Evolutionary conservation across 345 rosid genomes (phyloP).

Genomic region (Salix brachista): DNA sequence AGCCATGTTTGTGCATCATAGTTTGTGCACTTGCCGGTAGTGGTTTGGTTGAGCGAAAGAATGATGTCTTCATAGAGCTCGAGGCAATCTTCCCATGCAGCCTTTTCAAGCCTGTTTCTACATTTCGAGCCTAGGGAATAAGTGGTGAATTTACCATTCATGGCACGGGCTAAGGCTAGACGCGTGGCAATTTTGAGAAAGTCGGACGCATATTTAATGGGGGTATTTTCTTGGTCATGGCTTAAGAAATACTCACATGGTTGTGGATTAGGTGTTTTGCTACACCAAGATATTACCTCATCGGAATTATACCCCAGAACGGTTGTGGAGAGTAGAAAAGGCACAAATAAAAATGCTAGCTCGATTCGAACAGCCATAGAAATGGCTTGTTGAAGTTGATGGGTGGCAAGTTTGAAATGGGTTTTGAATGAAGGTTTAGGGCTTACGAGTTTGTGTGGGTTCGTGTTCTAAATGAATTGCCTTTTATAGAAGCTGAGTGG

Average conservation of each 20-base stretch:
- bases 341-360: constrained; percentile 22
- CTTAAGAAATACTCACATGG: constrained; percentile 36
- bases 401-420: not conserved
- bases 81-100: constrained; percentile 35
- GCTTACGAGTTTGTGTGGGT: not conserved
- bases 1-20: constrained; percentile 46
- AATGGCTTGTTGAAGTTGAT: not conserved
- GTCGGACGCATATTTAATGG: constrained; percentile 30
- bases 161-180: constrained; percentile 24
- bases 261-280: constrained; percentile 32
- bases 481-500: not conserved
- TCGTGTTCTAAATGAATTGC: not conserved
- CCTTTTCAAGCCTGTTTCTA: constrained; percentile 21
- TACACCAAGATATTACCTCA: constrained; percentile 31
- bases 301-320: constrained; percentile 2
- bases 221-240: constrained; percentile 7
- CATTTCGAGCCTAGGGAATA: constrained; percentile 24
- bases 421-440: not conserved
- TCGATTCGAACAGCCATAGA: constrained; percentile 40
- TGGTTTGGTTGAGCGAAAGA: constrained; percentile 22
- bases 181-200: constrained; percentile 25
- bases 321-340: constrained; percentile 24
- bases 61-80: constrained; percentile 26
- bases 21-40: constrained; percentile 10
- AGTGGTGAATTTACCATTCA: constrained; percentile 2